Percentiles rank a stretch among this genome's conserved stretches.
These are phyloP conservation scores for Colletotrichum nymphaeae DNA, from an alignment of 2,329 filamentous ascomycete genomes.

Conservation along the genomic window DNA sequence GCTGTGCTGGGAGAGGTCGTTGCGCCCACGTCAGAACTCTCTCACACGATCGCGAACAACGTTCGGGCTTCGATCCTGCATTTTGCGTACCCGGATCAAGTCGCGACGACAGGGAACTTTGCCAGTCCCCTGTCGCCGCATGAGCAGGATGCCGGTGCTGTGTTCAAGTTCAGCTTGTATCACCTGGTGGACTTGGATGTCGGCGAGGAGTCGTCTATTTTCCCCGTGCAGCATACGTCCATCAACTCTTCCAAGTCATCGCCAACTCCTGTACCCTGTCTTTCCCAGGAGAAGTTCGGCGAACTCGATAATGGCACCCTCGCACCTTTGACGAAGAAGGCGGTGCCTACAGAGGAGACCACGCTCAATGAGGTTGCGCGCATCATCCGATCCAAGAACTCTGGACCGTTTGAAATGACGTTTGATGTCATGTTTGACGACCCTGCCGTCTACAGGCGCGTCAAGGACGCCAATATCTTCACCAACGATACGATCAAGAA, in stretches of 20 bases:
- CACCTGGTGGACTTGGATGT: constrained; percentile 57
- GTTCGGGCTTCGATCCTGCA: constrained; percentile 51
- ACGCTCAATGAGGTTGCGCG: constrained; percentile 48
- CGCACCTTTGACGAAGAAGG: background rate
- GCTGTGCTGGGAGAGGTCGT: constrained; percentile 60
- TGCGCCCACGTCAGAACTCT: constrained; percentile 56
- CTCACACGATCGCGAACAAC: constrained; percentile 48
- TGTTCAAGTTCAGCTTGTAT: constrained; percentile 59
- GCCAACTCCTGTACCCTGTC: background rate
- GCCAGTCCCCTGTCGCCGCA: constrained; percentile 39
- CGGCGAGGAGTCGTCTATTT: constrained; percentile 39
- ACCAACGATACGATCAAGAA: constrained; percentile 47
- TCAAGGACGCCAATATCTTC: constrained; percentile 51
- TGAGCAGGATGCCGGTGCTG: constrained; percentile 47
- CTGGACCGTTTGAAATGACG: constrained; percentile 63
- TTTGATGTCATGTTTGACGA: constrained; percentile 62
- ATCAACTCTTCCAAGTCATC: background rate
- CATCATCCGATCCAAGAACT: constrained; percentile 61
- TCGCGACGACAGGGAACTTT: constrained; percentile 64
- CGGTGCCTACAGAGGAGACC: background rate
- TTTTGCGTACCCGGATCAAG: constrained; percentile 59
- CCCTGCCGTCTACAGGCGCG: constrained; percentile 45
- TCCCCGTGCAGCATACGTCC: background rate
- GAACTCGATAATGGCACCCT: background rate
- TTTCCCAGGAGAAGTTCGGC: background rate